Evolutionary conservation across 306 rosid genomes (phyloP).

Genomic region (Dryas octopetala): DNA sequence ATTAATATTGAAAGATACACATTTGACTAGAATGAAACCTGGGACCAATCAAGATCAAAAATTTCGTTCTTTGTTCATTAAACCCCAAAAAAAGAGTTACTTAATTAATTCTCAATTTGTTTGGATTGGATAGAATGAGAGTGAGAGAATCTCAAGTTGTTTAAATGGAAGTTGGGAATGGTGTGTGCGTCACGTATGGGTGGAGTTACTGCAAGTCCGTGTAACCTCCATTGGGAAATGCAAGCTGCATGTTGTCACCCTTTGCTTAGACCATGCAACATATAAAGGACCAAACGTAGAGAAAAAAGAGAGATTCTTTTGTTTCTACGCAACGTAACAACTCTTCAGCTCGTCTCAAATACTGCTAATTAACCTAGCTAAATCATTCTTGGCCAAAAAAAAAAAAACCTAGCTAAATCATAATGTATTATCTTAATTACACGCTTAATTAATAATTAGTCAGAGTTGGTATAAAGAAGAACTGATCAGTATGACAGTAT

Average conservation of each 20-base stretch:
- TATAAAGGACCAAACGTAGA: neutral
- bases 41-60: neutral
- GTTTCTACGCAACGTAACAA: neutral
- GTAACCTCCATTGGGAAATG: slow-evolving; percentile 3
- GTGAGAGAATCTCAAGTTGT: neutral
- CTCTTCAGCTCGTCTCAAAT: too few species aligned
- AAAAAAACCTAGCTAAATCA: too few species aligned
- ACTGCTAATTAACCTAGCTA: neutral
- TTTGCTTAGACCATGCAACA: slow-evolving; percentile 9
- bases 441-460: too few species aligned
- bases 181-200: slow-evolving; percentile 18
- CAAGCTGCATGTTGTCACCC: neutral
- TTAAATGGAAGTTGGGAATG: neutral
- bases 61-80: neutral
- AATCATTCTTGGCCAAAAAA: too few species aligned
- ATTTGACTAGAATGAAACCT: neutral
- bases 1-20: neutral
- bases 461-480: too few species aligned
- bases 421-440: too few species aligned
- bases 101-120: neutral
- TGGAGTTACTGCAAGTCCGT: neutral
- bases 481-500: too few species aligned
- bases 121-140: neutral
- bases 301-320: neutral
- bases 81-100: neutral